Evolutionary conservation across 1,284 basidiomycete species (phyloP), one percentile per base, ranked within the genome.

Genomic region (Puccinia polysora): DNA sequence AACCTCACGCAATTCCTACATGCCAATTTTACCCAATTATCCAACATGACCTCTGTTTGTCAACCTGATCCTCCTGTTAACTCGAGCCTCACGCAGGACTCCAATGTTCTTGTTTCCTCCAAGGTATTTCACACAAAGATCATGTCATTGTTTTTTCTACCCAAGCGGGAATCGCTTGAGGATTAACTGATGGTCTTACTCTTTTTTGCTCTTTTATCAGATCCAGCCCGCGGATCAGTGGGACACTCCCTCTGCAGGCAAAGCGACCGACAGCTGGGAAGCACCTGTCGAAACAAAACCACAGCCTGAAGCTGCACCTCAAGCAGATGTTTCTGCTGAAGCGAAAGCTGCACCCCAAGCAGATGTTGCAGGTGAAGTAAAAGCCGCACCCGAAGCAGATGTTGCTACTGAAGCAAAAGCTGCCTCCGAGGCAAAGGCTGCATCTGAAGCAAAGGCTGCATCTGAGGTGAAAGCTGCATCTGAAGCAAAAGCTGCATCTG

Each of bases 1-100:
- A 65, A 65, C 23, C 40, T 65, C 36, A 65, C 64, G 8, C 64
- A 50, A 25, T 23, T 53, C 15, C 18, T 55, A 18, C 28, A 43
- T 40, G 25, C 20, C 2, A 53, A 18, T 45, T 15, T 50, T 2
- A 4, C 58, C 12, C 58, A 34, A 2, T 18, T 7, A 7, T 3
- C 62, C 0, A 53, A 49, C 14, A 34, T n/a, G 43, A n/a, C 47
- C 14, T 28, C 64, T n/a, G 15, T 36, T 32, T 53, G 49, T 45
- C 43, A 64, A n/a, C 15, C 62, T 25, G 49, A 32, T 20, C 52
- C 52, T 12, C 4, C 36, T 14, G 23, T 23, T n/a, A 34, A 3
- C n/a, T 14, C 62, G 6, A 65, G 53, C 23, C 34, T 53, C 5
- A 53, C 64, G 14, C 20, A 28, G 18, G 38, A 1, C 32, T 38